Evolutionary conservation across 352 stramenopile genomes (phyloP), one percentile per base, ranked within the genome.

Genomic region (Phytophthora lateralis): DNA sequence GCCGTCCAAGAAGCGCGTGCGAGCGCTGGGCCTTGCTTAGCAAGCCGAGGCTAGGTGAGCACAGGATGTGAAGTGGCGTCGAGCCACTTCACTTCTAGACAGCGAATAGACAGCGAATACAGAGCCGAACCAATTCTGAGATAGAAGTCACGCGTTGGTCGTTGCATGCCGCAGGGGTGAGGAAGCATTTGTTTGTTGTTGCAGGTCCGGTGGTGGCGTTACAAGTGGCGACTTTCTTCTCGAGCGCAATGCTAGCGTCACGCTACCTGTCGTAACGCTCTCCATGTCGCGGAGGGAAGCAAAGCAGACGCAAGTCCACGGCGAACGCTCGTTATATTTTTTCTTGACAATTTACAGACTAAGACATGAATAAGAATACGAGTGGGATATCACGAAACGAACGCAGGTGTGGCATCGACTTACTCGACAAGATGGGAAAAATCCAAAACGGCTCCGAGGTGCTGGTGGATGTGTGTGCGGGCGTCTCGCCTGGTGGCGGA

Each of bases 321-420:
- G n/a, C 24, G 53, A 29, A 57, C 32, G 20, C 52, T 64, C 41
- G 52, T 63, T 63, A 59, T 55, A 57, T 58, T 63, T 48, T 43
- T 71, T 63, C 20, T 58, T 73, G 56, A 62, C 61, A 66, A 41
- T 73, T 58, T 60, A 60, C 55, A 60, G 46, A 69, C 42, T 66
- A 63, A 51, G 30, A 34, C 38, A 61, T 37, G 55, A 63, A 46
- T 51, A 65, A 58, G 47, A 57, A 66, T 39, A 48, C 26, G 45
- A 45, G 39, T 20, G 17, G 26, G 35, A 24, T n/a, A 60, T 26
- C 24, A 57, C 35, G 30, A 51, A 57, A 66, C 26, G 46, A 62
- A 55, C 52, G 30, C 54, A 59, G 24, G 47, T 50, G 47, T 51
- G 48, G 34, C 50, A 60, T 55, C 51, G 45, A 49, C 38, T 39